These are phyloP conservation scores for Fraxinus pennsylvanica DNA, from an alignment of 257 asterid genomes.

Conservation along the genomic window DNA sequence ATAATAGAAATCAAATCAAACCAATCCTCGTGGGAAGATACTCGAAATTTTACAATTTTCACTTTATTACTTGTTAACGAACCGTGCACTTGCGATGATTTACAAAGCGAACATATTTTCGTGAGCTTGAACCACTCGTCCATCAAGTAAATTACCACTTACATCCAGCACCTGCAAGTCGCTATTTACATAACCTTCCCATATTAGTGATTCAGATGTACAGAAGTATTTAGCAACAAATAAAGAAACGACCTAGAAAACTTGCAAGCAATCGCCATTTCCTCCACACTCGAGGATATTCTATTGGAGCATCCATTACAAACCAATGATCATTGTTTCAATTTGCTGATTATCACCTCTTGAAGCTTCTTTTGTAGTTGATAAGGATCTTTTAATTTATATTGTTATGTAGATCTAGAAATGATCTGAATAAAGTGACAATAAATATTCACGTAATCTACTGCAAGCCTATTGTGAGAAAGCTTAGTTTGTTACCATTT, in stretches of 20 bases:
- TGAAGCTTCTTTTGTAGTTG: constrained; percentile 52
- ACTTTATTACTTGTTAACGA: no score
- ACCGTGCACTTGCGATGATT: no score
- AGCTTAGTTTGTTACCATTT: no score
- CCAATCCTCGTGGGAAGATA: no score
- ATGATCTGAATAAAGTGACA: no score
- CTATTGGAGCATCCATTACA: constrained; percentile 94
- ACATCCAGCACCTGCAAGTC: constrained; percentile 78
- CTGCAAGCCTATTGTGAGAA: no score
- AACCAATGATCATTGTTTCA: constrained; percentile 69
- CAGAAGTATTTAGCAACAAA: constrained; percentile 68
- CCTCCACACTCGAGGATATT: constrained; percentile 81
- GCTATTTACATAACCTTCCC: constrained; percentile 89
- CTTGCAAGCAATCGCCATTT: constrained; percentile 72
- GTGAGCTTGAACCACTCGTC: constrained; percentile 67
- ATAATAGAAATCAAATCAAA: no score
- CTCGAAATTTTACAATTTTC: no score
- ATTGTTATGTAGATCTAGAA: no score
- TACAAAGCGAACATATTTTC: no score
- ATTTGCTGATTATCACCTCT: constrained; percentile 78
- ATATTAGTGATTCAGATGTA: constrained; percentile 67
- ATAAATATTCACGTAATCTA: no score
- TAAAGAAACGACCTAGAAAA: constrained; percentile 57
- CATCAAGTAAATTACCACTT: constrained; percentile 71
- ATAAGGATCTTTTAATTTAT: no score